Percentiles rank a stretch among this genome's conserved stretches.
Conservation (phyloP, 768 basidiomycete genomes). For the Auriscalpium vulgare region DNA sequence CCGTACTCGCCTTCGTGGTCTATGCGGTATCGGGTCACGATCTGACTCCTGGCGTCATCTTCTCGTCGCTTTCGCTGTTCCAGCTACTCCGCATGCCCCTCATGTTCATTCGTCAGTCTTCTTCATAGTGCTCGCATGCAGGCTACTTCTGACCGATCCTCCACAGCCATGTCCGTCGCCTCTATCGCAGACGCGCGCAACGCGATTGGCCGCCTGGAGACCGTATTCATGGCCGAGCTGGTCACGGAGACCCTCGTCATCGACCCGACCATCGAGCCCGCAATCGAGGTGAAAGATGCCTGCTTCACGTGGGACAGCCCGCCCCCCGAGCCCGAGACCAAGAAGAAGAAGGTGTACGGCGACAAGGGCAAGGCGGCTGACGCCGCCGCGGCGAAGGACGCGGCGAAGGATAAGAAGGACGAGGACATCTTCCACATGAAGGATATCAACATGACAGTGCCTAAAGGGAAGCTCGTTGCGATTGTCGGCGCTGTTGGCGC, state of each 20-base stretch:
- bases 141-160: slow-evolving; percentile 5
- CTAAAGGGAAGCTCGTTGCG: slow-evolving; percentile 71
- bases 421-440: slow-evolving; percentile 52
- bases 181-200: slow-evolving; percentile 81
- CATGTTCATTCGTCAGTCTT: slow-evolving; percentile 50
- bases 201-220: slow-evolving; percentile 67
- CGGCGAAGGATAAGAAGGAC: slow-evolving; percentile 25
- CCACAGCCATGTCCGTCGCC: slow-evolving; percentile 56
- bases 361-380: slow-evolving; percentile 3
- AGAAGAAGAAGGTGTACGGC: slow-evolving; percentile 7
- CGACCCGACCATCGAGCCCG: slow-evolving; percentile 49
- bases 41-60: slow-evolving; percentile 65
- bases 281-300: slow-evolving; percentile 58
- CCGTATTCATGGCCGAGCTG: slow-evolving; percentile 80
- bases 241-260: slow-evolving; percentile 49
- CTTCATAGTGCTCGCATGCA: neutral
- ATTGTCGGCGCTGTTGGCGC: slow-evolving; percentile 75
- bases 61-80: slow-evolving; percentile 82
- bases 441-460: slow-evolving; percentile 59
- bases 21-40: slow-evolving; percentile 68
- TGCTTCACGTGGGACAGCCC: slow-evolving; percentile 86
- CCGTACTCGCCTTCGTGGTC: slow-evolving; percentile 68
- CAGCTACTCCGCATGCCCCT: slow-evolving; percentile 75
- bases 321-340: slow-evolving; percentile 37
- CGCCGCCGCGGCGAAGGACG: slow-evolving; percentile 8